Conservation (phyloP, 768 basidiomycete genomes). For the Mrakia gelida region DNA sequence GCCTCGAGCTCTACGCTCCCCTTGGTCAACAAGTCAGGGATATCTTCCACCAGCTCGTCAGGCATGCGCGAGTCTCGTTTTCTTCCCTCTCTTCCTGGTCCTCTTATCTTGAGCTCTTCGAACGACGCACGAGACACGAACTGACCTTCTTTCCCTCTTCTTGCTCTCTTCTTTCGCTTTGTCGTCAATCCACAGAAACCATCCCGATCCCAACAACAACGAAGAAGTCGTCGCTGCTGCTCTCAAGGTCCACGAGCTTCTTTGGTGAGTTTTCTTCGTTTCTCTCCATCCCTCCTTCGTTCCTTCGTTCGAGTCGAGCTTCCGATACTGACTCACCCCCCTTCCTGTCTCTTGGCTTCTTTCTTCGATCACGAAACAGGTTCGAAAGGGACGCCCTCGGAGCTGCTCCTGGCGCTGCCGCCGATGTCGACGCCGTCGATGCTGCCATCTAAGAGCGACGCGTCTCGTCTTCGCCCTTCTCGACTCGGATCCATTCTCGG, state of each 20-base stretch:
- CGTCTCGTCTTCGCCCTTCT: no score
- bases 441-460: no score
- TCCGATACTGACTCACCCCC: background rate
- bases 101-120: background rate
- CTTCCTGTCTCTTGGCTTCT: background rate
- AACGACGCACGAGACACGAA: background rate
- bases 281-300: background rate
- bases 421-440: no score
- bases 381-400: background rate
- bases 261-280: background rate
- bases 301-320: background rate
- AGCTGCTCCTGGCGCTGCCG: background rate
- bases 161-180: background rate
- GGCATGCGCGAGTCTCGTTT: background rate
- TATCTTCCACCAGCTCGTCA: background rate
- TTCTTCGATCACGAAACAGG: background rate
- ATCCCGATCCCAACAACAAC: background rate
- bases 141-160: background rate
- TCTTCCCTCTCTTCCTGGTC: no score
- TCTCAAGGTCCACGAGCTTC: background rate
- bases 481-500: no score
- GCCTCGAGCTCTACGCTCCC: background rate
- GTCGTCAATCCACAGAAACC: background rate
- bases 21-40: background rate
- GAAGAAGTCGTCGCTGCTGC: background rate